Evolutionary conservation across 73 alveolate species (phyloP), one percentile per base, ranked within the genome.

Genomic region (Effrenium voratum): DNA sequence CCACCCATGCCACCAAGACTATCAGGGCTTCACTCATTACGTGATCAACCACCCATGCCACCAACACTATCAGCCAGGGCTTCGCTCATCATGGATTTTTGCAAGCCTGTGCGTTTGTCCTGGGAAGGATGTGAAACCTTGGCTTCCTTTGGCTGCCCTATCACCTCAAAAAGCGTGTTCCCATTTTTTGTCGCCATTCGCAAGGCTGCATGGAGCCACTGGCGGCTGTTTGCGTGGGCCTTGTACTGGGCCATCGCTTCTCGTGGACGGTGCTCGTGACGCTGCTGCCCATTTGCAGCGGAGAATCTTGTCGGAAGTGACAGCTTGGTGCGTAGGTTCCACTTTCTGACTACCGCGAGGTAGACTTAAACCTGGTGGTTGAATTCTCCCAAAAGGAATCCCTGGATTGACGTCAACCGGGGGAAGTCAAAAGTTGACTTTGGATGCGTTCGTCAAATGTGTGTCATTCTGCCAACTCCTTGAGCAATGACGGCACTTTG

Each of bases 161-260:
- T n/a, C n/a, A n/a, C n/a, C n/a, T n/a, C n/a, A n/a, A n/a, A n/a
- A n/a, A n/a, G n/a, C n/a, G n/a, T n/a, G n/a, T n/a, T n/a, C n/a
- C n/a, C n/a, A n/a, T n/a, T n/a, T n/a, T n/a, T n/a, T n/a, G n/a
- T n/a, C 19, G 75, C 40, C 30, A 15, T 4, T 30, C 57, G 40
- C 5, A 45, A 90, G 97, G 97, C 45, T 90, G 97, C 75, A 90
- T 90, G 97, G 97, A 90, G 76, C 97, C 97, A 0, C 34, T 90
- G 77, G 97, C 97, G 1, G 68, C 97, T 3, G 87, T 90, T 50
- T 66, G 72, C 24, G 97, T 90, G 72, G 97, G 97, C 3, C 41
- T 76, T 46, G 75, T 36, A 19, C 46, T 90, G 97, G 97, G 97
- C 43, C 97, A 90, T 6, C 85, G 76, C 24, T 90, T 90, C 36